Base-by-base conservation (phyloP, 1,139 yeast species). In the Taphrina communis region DNA sequence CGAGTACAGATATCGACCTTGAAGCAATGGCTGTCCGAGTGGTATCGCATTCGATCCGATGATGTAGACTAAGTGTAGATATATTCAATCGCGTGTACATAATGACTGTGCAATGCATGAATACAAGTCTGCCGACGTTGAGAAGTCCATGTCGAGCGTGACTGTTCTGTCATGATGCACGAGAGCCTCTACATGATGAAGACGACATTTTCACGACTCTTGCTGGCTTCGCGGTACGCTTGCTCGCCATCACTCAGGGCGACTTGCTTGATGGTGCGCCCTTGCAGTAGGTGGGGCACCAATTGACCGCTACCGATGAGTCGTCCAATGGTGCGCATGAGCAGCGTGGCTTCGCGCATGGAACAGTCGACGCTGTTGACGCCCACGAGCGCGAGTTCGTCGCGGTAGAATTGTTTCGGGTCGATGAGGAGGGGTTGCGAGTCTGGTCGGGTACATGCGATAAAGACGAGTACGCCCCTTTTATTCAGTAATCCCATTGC, bases 401-500 rank as follows among this genome's bases (percentile, higher is more conserved):
- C 53, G 39, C 62, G 38, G 25, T 58, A 58, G 42, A 58, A 58
- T 17, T 58, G 51, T 14, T 44, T 8, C 17, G 62, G 53, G 31
- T 58, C 52, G 11, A 58, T 21, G 2, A 1, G 39, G 17, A 58
- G 46, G 3, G 42, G 41, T 14, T 36, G 53, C 6, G 62, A 31
- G 14, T 25, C 14, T 11, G 62, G 62, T 46, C 62, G 2, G 38
- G 62, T 25, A 8, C 51, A 17, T 7, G 62, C 52, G 31, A 58
- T 58, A 6, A 14, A 58, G 1, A 46, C 25, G 2, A 58, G 7
- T 1, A 6, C 5, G 1, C 62, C 62, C n/a, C 42, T 12, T 6
- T 25, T 58, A 1, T 11, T 41, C 1, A 58, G 53, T 31, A 42
- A 19, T 17, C 1, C 1, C 3, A 58, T 1, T 8, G 62, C 9